Conservation (phyloP, 495 filamentous ascomycete species). For the Penicillium egyptiacum region DNA sequence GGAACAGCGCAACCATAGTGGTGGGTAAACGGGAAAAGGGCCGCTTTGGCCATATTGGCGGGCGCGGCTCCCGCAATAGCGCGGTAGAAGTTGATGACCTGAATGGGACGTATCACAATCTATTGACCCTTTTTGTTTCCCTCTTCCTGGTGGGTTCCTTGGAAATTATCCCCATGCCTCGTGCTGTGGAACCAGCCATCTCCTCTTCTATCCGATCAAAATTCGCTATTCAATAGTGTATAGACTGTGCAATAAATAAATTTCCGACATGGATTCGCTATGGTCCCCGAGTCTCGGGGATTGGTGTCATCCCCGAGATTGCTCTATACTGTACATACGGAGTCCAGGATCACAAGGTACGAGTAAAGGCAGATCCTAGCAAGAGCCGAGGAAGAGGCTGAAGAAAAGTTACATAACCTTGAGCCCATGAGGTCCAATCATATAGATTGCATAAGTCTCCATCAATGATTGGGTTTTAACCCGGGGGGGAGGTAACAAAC, state of each 20-base stretch:
- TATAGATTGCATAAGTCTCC: background rate
- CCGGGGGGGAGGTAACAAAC: background rate
- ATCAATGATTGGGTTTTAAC: conserved; percentile 2
- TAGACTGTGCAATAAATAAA: background rate
- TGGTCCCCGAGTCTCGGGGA: conserved; percentile 9
- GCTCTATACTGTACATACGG: background rate
- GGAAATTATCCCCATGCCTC: background rate
- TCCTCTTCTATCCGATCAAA: background rate
- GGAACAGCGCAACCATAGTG: conserved; percentile 22
- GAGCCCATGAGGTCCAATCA: background rate
- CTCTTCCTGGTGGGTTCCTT: background rate
- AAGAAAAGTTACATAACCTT: conserved; percentile 5
- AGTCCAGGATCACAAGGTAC: conserved; percentile 7
- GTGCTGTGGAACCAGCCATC: background rate
- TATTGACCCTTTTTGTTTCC: background rate
- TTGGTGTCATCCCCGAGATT: background rate
- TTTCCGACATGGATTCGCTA: background rate
- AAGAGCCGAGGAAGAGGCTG: conserved; percentile 11
- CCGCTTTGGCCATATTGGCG: conserved; percentile 21
- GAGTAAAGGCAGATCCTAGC: background rate
- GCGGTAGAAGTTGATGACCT: conserved; percentile 25
- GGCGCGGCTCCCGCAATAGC: conserved; percentile 33
- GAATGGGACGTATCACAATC: conserved; percentile 32
- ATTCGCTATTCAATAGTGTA: conserved; percentile 5
- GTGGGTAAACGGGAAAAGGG: background rate